Conservation (phyloP, 2,329 filamentous ascomycete species). For the Phyllosticta citrichinensis region DNA sequence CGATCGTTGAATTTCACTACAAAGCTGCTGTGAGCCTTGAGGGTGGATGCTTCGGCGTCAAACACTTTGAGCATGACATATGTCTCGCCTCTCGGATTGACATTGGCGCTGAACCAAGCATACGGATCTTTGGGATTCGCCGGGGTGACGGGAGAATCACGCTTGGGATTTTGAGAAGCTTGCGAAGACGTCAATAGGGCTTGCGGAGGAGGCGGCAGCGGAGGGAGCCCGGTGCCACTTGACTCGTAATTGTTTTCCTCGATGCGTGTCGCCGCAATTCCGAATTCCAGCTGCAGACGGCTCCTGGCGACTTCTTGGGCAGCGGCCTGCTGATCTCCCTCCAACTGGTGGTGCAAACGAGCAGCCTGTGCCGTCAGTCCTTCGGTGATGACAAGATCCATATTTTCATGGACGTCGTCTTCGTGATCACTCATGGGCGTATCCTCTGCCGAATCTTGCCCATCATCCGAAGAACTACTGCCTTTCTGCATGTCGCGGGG, state of each 20-base stretch:
- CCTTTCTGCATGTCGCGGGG: background rate
- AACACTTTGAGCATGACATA: conserved; percentile 33
- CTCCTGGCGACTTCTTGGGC: background rate
- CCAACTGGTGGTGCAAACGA: background rate
- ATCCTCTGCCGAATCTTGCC: conserved; percentile 16
- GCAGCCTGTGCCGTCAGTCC: conserved; percentile 7
- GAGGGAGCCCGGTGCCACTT: background rate
- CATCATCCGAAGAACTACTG: background rate
- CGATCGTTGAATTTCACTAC: conserved; percentile 22
- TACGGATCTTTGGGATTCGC: conserved; percentile 17
- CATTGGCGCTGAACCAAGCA: background rate
- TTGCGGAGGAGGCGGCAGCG: conserved; percentile 17
- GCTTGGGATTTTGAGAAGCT: conserved; percentile 17
- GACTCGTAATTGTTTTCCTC: background rate
- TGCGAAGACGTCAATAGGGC: background rate
- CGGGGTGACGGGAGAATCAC: conserved; percentile 3
- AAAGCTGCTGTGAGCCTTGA: conserved; percentile 25
- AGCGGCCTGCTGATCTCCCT: background rate
- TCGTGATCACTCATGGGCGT: conserved; percentile 31
- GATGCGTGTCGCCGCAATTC: background rate
- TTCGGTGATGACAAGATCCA: conserved; percentile 3
- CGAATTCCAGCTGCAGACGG: background rate
- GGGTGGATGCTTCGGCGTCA: conserved; percentile 24
- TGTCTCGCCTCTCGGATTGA: conserved; percentile 21
- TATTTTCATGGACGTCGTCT: conserved; percentile 14